Conservation (phyloP, 306 rosid genomes). For the Vigna hirtella region DNA sequence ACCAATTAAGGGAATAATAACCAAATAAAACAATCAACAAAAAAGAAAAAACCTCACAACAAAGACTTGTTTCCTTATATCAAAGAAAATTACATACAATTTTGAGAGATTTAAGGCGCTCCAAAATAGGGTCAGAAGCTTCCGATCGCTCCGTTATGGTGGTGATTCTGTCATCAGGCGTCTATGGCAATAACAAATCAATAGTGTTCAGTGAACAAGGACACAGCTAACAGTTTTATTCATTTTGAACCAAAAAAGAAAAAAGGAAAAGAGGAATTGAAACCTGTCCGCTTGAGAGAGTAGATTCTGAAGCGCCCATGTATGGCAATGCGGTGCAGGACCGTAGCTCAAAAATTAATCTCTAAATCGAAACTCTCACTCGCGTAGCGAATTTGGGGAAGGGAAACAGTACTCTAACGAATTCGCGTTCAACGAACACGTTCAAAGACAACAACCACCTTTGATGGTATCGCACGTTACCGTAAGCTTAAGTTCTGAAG, state of each 20-base stretch:
- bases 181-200: constrained; percentile 50
- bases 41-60: constrained; percentile 22
- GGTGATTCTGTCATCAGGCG: constrained; percentile 75
- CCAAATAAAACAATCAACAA: constrained; percentile 22
- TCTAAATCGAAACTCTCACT: not conserved
- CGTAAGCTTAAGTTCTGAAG: not conserved
- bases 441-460: not conserved
- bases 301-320: constrained; percentile 95
- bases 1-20: constrained; percentile 4
- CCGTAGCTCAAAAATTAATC: constrained; percentile 39
- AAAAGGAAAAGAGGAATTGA: not conserved
- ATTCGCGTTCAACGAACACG: not conserved
- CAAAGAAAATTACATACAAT: constrained; percentile 53
- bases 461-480: not conserved
- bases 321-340: constrained; percentile 3
- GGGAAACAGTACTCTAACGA: not conserved
- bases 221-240: not conserved
- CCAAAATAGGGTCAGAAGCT: constrained; percentile 72
- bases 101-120: constrained; percentile 74
- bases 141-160: constrained; percentile 73
- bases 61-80: not conserved
- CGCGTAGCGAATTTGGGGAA: not conserved
- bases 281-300: constrained; percentile 63
- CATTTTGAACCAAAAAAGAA: not conserved
- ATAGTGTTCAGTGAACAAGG: constrained; percentile 17